Evolutionary conservation across 2,329 filamentous ascomycete genomes (phyloP).

Genomic region (Pochonia chlamydosporia): DNA sequence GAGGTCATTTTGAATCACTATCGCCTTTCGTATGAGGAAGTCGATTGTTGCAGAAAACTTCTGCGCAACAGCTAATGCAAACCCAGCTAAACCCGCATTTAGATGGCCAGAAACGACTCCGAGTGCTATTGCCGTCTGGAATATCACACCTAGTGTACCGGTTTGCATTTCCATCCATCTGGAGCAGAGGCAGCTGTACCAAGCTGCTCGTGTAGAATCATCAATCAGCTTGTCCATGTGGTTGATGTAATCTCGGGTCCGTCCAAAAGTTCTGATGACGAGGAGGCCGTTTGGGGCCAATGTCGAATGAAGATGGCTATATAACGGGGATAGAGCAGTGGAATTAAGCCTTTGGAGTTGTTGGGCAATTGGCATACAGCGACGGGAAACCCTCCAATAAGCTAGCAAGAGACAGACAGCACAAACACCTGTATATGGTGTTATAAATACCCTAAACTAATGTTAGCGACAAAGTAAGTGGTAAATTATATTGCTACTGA

Average conservation of each 20-base stretch:
- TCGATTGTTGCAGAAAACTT: neutral
- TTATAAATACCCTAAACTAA: neutral
- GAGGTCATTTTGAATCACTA: neutral
- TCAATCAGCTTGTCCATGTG: neutral
- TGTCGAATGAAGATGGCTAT: neutral
- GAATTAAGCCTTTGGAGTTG: neutral
- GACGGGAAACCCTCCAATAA: neutral
- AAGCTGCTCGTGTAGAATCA: neutral
- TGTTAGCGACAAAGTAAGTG: no score
- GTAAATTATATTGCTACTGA: no score
- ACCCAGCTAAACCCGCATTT: neutral
- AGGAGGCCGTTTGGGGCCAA: neutral
- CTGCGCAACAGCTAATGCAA: neutral
- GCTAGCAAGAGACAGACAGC: neutral
- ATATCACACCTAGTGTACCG: neutral
- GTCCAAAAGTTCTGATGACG: neutral
- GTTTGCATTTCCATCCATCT: neutral
- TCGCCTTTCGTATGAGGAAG: neutral
- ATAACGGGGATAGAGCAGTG: neutral
- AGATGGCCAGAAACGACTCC: neutral
- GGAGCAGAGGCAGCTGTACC: neutral
- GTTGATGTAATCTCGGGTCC: neutral
- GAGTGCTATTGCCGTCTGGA: neutral
- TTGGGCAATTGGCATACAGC: neutral
- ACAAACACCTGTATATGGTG: neutral